Evolutionary conservation across 2,329 filamentous ascomycete species (phyloP), one percentile per base, ranked within the genome.

Genomic region (Dactylellina leptospora): DNA sequence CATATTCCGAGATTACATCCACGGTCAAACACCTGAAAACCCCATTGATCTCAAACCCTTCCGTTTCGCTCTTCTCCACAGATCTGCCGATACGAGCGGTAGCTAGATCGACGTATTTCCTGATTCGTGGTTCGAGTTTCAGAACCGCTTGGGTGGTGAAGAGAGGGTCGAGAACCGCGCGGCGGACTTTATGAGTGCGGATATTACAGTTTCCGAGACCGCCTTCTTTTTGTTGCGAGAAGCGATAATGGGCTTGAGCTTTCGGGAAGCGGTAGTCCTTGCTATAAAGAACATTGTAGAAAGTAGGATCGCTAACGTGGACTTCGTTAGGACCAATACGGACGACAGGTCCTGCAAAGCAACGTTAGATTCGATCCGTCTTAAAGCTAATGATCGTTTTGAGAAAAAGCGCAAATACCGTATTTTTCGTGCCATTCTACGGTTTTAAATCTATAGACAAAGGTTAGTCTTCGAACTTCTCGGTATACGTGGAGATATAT

Each of bases 1-100:
- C 81, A 56, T 82, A 81, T 5, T 77, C 77, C 13, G 78, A 79
- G 28, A 81, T 80, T 11, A 78, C 78, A 63, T 81, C 80, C n/a
- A 81, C 73, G 0, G 79, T 78, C 48, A 80, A 77, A 70, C 78
- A 80, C 2, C 78, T 77, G 45, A 80, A 77, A 3, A 72, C 45
- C 3, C 36, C 18, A 20, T 72, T 64, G 20, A 72, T 64, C 23
- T 60, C 68, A 9, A 64, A 59, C 1, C 68, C 68, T 22, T 64
- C 59, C 25, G 59, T 51, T 20, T 53, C 59, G 10, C 59, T 58
- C 2, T 30, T 33, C 77, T 77, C 55, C 78, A 76, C 28, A 80
- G 75, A 68, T 79, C 77, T 1, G 74, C 74, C 36, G 76, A 77
- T 61, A 75, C 64, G 64, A 1, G 50, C 20, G 30, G 40, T 56